These are phyloP conservation scores for Termitomyces sp. DNA, from an alignment of 768 basidiomycete species.

Conservation along the genomic window DNA sequence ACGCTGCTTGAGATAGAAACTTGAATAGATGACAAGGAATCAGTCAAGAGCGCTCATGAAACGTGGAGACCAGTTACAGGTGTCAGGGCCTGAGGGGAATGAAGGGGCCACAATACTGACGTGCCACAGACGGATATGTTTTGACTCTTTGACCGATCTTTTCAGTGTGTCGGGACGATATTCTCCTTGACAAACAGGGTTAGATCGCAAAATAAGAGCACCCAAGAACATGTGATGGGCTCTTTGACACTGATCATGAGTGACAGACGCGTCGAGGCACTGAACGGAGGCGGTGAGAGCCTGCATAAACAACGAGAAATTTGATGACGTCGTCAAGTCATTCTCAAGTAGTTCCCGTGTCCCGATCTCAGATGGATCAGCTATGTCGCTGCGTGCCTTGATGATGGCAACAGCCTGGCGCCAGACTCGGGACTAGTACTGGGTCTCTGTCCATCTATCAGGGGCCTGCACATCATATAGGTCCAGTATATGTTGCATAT, in stretches of 20 bases:
- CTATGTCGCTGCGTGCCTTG: background rate
- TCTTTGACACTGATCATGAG: background rate
- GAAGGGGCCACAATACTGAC: background rate
- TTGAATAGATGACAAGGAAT: background rate
- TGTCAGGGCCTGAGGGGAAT: no score
- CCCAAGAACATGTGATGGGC: background rate
- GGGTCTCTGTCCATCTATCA: background rate
- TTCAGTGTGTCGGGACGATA: background rate
- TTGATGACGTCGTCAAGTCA: background rate
- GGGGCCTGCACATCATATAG: background rate
- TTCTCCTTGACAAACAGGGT: background rate
- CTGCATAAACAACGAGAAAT: background rate
- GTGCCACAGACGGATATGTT: background rate
- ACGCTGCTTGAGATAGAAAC: background rate
- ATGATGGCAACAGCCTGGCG: background rate
- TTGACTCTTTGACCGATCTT: slow-evolving; percentile 1
- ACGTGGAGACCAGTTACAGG: no score
- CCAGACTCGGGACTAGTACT: background rate
- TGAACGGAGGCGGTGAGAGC: background rate
- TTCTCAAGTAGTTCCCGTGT: background rate
- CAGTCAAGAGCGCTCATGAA: no score
- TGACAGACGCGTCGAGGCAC: background rate
- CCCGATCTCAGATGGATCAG: no score
- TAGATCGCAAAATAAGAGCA: background rate
- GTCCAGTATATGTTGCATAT: background rate